A percentile compares a stretch with the other conserved stretches of the same genome.
Conservation (phyloP, 192 early-diverging fungal genomes). For the Coemansia sp. region DNA sequence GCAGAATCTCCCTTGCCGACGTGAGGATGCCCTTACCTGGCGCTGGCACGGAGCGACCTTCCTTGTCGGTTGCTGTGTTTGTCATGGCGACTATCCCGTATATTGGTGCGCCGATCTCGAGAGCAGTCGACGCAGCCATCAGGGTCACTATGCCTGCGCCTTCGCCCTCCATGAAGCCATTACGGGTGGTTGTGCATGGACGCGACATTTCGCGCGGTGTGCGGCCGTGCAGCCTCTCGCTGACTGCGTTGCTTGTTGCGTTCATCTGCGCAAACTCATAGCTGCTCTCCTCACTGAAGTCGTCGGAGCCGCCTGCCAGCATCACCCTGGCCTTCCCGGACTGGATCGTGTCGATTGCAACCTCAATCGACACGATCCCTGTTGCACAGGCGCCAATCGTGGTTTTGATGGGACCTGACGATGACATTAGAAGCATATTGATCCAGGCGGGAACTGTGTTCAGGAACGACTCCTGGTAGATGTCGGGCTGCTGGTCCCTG, state of each 20-base stretch:
- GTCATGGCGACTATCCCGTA: constrained; percentile 84
- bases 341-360: constrained; percentile 86
- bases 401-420: constrained; percentile 85
- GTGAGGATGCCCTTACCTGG: constrained; percentile 93
- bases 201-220: constrained; percentile 91
- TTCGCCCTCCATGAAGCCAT: constrained; percentile 93
- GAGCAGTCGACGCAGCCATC: constrained; percentile 81
- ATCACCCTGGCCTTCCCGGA: constrained; percentile 89
- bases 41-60: constrained; percentile 93
- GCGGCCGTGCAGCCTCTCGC: constrained; percentile 79
- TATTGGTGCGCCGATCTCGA: constrained; percentile 90
- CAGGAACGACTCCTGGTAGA: constrained; percentile 94
- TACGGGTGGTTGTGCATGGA: constrained; percentile 84
- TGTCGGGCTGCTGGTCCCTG: constrained; percentile 83
- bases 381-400: constrained; percentile 89
- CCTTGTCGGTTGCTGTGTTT: constrained; percentile 93
- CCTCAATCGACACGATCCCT: constrained; percentile 86
- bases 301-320: constrained; percentile 87
- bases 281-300: constrained; percentile 84
- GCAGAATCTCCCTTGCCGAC: constrained; percentile 70
- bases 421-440: constrained; percentile 90
- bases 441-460: constrained; percentile 96
- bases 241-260: constrained; percentile 80
- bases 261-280: constrained; percentile 98
- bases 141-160: constrained; percentile 87